Base-by-base conservation (phyloP, 2,329 filamentous ascomycete genomes). In the Pseudogymnoascus sp. region DNA sequence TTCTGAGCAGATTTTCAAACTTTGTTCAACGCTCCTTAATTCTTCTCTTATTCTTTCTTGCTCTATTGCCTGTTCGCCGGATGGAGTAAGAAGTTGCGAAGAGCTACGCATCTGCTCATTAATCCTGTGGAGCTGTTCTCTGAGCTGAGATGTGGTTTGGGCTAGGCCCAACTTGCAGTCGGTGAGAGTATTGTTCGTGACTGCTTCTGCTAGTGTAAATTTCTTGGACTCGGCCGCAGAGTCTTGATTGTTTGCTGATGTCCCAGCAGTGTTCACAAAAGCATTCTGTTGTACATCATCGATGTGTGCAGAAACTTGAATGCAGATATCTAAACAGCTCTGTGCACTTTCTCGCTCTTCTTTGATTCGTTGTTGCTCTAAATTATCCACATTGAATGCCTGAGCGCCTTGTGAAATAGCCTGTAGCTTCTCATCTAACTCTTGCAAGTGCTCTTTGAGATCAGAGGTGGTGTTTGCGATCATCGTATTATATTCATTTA, bases 321-420 rank as follows among this genome's bases (percentile, higher is more conserved):
- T 40, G 63, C 72, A 75, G 62, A 74, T 71, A 49, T 62, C 60
- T 31, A 75, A 65, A 62, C 72, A 74, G 59, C 73, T 66, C 63
- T 72, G 64, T 60, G 70, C 72, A 65, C 71, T 71, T 40, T 68
- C 65, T 63, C 66, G 70, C 62, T 74, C 72, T 46, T 73, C 70
- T 62, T 67, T 66, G 21, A 72, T 68, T 34, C 66, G 65, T 63
- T 65, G 65, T 63, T 61, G 62, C 46, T 69, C 60, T 12, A 38
- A 63, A 16, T 46, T 25, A 63, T 62, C 62, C 61, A 65, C 61
- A 61, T 42, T 16, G 11, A 65, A 64, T 34, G 62, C 60, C 59
- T 11, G 28, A 21, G 62, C n/a, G 43, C 25, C 46, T 53, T 63
- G 63, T 59, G 65, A 63, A 28, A 66, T 56, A 14, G 46, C 63